Evolutionary conservation across 176 grass and related monocot species (phyloP).

Genomic region (Oryza longistaminata): DNA sequence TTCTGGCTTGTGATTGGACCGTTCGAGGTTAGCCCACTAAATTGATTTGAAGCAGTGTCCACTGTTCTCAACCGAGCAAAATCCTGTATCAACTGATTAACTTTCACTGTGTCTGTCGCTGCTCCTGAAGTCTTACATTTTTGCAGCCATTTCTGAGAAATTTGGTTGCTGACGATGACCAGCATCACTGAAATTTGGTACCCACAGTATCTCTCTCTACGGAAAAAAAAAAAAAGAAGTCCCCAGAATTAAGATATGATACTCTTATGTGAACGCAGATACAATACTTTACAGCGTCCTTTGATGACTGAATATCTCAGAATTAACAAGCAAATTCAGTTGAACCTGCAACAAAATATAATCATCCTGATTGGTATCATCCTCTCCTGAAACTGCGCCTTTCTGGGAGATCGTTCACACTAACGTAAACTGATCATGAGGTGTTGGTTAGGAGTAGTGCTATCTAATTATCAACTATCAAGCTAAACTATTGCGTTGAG

Average conservation of each 20-base stretch:
- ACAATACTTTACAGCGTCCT: background rate
- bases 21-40: background rate
- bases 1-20: background rate
- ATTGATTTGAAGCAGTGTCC: background rate
- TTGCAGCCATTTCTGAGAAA: background rate
- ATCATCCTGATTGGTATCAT: no score
- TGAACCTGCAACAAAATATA: background rate
- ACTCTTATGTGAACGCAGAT: background rate
- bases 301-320: background rate
- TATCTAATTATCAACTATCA: background rate
- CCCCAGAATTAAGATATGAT: background rate
- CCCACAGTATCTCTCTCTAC: background rate
- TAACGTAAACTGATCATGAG: background rate
- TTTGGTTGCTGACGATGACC: background rate
- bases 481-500: background rate
- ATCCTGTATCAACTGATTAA: background rate
- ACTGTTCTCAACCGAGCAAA: background rate
- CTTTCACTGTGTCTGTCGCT: background rate
- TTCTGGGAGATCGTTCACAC: background rate
- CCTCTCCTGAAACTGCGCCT: background rate
- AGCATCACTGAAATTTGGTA: background rate
- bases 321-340: background rate
- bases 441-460: background rate
- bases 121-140: background rate
- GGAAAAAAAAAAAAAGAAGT: no score